Base-by-base conservation (phyloP, 495 filamentous ascomycete species). In the Penicillium atrosanguineum region DNA sequence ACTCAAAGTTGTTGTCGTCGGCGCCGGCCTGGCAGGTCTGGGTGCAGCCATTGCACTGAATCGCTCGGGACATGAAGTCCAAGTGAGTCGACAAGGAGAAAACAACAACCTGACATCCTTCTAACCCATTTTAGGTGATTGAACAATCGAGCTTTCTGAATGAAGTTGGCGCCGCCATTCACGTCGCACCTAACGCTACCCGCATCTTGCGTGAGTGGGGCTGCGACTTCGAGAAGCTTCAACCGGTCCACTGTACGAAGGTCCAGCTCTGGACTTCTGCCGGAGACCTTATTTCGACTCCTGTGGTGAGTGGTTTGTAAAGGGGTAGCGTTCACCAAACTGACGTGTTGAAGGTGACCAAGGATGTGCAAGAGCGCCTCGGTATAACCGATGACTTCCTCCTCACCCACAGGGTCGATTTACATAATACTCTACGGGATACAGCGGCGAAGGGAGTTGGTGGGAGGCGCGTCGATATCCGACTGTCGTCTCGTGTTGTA, bases 21-120 rank as follows among this genome's bases (percentile, higher is more conserved):
- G 82, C 18, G 82, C 80, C 15, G 82, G 82, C 9, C 75, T 84
- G 16, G 72, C 74, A n/a, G 83, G 83, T 12, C 65, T 86, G 2
- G 73, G 73, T 8, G 73, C 80, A n/a, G 81, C 82, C 7, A 73
- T 83, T 19, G 78, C 81, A 2, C 63, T 85, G 16, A 72, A 77
- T 49, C 70, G 69, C 2, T 69, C 71, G 6, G 83, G 81, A 21
- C 82, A 85, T 57, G 55, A 71, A 43, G 80, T 86, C 0, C 47
- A 63, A 52, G 70, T 72, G 14, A 21, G 49, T 37, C 34, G 2
- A 11, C 3, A 3, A 12, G 7, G n/a, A 2, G 2, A 2, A 37
- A 37, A 37, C 34, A 12, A 12, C 9, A 9, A 37, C 34, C 34
- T 37, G 34, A 37, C 11, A 2, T 37, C 34, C 9, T 37, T 11